Evolutionary conservation across 192 early-diverging fungal species (phyloP).

Genomic region (Coemansia sp.): DNA sequence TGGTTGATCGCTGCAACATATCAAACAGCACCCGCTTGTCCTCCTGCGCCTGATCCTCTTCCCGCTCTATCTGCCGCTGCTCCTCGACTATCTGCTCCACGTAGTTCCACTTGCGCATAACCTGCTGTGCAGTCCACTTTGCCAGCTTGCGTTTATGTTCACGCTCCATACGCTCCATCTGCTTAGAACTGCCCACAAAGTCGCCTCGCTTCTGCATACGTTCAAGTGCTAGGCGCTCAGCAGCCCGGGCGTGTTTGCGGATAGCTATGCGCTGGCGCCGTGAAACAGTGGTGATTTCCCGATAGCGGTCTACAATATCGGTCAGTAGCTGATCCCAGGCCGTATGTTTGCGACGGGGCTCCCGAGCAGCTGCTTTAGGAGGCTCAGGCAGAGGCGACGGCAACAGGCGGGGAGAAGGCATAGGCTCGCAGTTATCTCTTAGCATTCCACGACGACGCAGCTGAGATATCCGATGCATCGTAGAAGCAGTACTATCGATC

Average conservation of each 20-base stretch:
- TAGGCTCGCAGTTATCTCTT: constrained; percentile 13
- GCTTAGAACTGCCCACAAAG: constrained; percentile 18
- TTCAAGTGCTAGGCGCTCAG: constrained; percentile 21
- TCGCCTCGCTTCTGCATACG: constrained; percentile 21
- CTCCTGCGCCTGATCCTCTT: constrained; percentile 59
- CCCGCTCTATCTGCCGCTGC: constrained; percentile 57
- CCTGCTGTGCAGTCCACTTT: constrained; percentile 64
- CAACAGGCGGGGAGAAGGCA: neutral
- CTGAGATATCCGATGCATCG: constrained; percentile 31
- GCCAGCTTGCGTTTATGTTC: constrained; percentile 50
- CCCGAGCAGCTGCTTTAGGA: constrained; percentile 5
- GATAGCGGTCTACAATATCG: constrained; percentile 27
- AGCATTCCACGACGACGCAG: constrained; percentile 41
- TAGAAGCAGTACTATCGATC: constrained; percentile 19
- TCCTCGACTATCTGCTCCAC: constrained; percentile 61
- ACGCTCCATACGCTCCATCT: constrained; percentile 20
- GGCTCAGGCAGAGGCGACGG: constrained; percentile 31
- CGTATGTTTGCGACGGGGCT: constrained; percentile 15
- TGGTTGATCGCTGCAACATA: constrained; percentile 72
- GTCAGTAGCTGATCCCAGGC: constrained; percentile 31
- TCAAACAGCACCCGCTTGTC: constrained; percentile 66
- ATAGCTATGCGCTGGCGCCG: constrained; percentile 14
- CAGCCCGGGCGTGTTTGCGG: constrained; percentile 28
- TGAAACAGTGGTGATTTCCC: constrained; percentile 7
- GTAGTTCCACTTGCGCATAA: constrained; percentile 72